Conservation (phyloP, 2,329 filamentous ascomycete species). For the Xylaria sp. region DNA sequence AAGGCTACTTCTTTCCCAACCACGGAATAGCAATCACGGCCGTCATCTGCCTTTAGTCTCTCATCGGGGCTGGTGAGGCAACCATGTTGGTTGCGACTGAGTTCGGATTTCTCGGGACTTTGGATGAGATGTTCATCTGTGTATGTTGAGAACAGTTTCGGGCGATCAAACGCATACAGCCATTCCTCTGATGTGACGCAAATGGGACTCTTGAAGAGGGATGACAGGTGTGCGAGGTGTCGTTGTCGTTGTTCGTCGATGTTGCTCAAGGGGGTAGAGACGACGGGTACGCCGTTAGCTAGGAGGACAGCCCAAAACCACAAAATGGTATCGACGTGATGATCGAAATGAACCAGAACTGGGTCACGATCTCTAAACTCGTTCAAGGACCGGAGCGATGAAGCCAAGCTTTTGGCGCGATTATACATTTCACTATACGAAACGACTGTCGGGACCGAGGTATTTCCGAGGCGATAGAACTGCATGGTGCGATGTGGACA, state of each 20-base stretch:
- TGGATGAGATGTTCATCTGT: background rate
- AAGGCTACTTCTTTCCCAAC: slow-evolving; percentile 42
- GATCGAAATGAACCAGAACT: slow-evolving; percentile 42
- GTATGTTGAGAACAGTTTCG: slow-evolving; percentile 31
- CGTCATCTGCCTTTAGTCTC: background rate
- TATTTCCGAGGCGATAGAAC: too few species aligned
- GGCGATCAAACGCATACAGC: too few species aligned
- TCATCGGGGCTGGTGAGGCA: background rate
- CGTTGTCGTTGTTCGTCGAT: background rate
- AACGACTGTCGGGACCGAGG: too few species aligned
- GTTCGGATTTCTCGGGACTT: background rate
- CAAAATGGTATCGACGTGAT: slow-evolving; percentile 42
- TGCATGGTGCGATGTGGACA: too few species aligned
- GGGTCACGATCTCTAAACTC: too few species aligned
- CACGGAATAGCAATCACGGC: background rate
- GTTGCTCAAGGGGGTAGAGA: slow-evolving; percentile 36
- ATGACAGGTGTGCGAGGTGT: slow-evolving; percentile 34
- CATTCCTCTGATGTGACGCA: slow-evolving; percentile 33
- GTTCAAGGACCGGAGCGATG: too few species aligned
- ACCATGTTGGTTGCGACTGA: background rate
- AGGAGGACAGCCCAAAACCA: slow-evolving; percentile 46
- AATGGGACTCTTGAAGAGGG: slow-evolving; percentile 33
- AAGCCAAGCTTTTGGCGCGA: too few species aligned
- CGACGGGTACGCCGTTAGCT: slow-evolving; percentile 37
- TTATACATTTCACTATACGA: too few species aligned